phyloP scores from a whole-genome alignment of 2,329 filamentous ascomycete genomes.

The Fusarium mundagurra region DNA sequence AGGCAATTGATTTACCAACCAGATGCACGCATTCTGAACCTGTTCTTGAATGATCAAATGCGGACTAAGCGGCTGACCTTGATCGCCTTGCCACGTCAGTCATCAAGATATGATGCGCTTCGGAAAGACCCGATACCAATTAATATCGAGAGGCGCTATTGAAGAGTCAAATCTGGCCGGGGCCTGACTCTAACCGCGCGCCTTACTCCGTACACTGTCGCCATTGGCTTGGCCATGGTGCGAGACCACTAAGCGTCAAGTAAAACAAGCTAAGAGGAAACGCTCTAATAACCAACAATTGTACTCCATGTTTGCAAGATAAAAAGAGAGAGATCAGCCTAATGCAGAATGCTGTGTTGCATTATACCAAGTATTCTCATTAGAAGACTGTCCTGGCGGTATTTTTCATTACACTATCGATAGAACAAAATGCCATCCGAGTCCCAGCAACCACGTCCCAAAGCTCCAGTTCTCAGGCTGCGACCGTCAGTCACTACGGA shows the following conservation, averaged over 20 bases:
- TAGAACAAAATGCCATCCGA: not conserved
- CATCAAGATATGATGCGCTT: too few species aligned
- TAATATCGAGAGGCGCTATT: not conserved
- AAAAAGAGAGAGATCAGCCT: not conserved
- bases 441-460: not conserved
- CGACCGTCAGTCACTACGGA: not conserved
- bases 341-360: not conserved
- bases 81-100: too few species aligned
- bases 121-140: too few species aligned
- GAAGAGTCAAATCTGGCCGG: not conserved
- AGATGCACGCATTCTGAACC: too few species aligned
- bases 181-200: not conserved
- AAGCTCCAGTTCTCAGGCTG: not conserved
- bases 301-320: not conserved
- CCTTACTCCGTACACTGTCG: not conserved
- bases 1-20: too few species aligned
- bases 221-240: not conserved
- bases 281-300: not conserved
- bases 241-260: not conserved
- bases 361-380: not conserved
- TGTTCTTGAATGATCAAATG: too few species aligned
- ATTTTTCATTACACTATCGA: not conserved
- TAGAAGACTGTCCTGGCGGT: not conserved
- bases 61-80: too few species aligned
- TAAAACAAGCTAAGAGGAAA: not conserved